Base-by-base conservation (phyloP, 768 basidiomycete genomes). In the Hemileccinum impolitum region DNA sequence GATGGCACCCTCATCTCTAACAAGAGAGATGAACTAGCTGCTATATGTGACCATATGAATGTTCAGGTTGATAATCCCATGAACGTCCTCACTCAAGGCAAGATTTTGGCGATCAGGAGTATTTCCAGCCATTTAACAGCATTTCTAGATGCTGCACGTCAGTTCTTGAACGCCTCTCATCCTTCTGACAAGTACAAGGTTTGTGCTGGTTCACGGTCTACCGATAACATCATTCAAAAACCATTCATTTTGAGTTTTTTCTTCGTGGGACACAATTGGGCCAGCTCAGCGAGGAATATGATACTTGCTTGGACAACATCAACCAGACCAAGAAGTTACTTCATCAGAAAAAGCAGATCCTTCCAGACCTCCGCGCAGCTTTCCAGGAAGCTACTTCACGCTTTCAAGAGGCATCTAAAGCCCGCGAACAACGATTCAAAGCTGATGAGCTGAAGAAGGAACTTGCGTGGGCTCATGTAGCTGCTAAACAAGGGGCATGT, bases 51-150 rank as follows among this genome's bases (percentile, higher is more conserved):
- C 63, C 87, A 93, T 55, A 95, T 96, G 87, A 93, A 93, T 59
- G 90, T 99, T 47, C 93, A 95, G 63, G 90, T 96, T 51, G 93
- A 96, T 64, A 94, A 94, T 61, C 95, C 94, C 2, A 84, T 97
- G 82, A 97, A 91, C 53, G 86, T 99, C 21, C 76, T 95, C 38
- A 94, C 90, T 1, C 91, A 93, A 76, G 90, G 87, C 78, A 53
- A 31, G 21, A 60, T 51, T 9, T 23, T 18, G 7, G 19, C 19
- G 13, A n/a, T 15, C 6, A 18, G 9, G 19, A 3, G 2, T 25
- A n/a, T 42, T 30, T 10, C 36, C 4, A 1, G 21, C 3, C 37
- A 30, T 35, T 53, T n/a, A 50, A 39, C 8, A 19, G 18, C 39
- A 37, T 43, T 39, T 36, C 46, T 39, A 72, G 64, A 70, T 58